Evolutionary conservation across 768 basidiomycete species (phyloP), one percentile per base, ranked within the genome.

Genomic region (Tricholoma bakamatsutake): DNA sequence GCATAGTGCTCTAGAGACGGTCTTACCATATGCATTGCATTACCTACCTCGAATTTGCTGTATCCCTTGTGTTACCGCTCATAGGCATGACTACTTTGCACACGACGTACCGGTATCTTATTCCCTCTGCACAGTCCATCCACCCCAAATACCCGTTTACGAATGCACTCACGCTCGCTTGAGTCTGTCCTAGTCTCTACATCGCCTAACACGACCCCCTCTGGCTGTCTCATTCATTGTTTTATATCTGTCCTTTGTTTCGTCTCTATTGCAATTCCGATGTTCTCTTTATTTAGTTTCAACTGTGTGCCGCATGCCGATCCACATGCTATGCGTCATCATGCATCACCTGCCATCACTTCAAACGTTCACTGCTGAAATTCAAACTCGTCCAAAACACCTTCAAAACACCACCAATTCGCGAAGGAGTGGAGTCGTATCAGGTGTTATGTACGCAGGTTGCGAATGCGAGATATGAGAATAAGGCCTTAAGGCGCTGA

Each of bases 1-100:
- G 62, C 50, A 28, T 65, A 42, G 52, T 62, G 48, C 53, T 63
- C 46, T 48, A 48, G 28, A 30, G 28, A 31, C 9, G 13, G 46
- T n/a, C 12, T 30, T n/a, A 47, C 15, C 42, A 21, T 18, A n/a
- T 39, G 37, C 21, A 24, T 24, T 24, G 21, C 46, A 47, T 48
- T 48, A 48, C 46, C 46, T 48, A 48, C 9, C 43, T 48, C 28
- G 46, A 48, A 48, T 30, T 48, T 48, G 2, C 28, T 48, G 28
- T 48, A 31, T 17, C 46, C 28, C 13, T 46, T 46, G 43, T 45
- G 45, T 46, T 46, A 46, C 43, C 27, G 45, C 45, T n/a, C 6
- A 3, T 30, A 28, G 15, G 30, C 46, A 31, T 30, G 46, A 48
- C 46, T 31, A 48, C 30, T 47, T 47, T 47, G 46, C 28, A 30